A percentile compares a stretch with the other conserved stretches of the same genome.
These are phyloP conservation scores for Parachaetomium inaequale DNA, from an alignment of 495 filamentous ascomycete genomes.

Conservation along the genomic window DNA sequence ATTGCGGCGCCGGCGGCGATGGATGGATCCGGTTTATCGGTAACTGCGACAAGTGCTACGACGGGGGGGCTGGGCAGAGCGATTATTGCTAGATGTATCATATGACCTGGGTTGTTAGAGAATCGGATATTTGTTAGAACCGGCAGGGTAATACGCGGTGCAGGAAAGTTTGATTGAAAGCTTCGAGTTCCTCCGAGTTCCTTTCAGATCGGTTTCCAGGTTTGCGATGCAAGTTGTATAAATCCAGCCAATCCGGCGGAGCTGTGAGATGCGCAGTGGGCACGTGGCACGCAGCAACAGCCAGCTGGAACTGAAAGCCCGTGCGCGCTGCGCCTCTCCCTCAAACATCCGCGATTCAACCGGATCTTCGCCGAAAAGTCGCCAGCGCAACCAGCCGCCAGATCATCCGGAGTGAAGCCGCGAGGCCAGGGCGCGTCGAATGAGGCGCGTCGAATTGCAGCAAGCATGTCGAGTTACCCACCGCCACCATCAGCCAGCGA, in stretches of 20 bases:
- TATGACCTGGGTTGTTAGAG: neutral
- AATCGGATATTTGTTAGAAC: no score
- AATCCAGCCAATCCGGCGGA: no score
- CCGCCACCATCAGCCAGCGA: constrained; percentile 19
- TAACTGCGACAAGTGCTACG: neutral
- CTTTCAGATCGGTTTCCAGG: no score
- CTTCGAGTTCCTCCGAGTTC: no score
- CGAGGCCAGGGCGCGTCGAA: constrained; percentile 10
- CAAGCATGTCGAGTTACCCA: constrained; percentile 24
- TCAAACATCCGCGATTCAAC: constrained; percentile 27
- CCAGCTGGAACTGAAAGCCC: neutral
- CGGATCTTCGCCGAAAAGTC: constrained; percentile 29
- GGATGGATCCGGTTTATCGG: neutral
- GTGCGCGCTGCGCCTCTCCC: neutral
- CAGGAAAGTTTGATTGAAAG: no score
- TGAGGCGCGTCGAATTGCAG: constrained; percentile 2
- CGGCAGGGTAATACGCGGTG: no score
- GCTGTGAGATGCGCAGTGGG: no score
- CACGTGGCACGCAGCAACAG: no score
- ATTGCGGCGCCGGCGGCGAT: neutral
- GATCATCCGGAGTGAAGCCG: constrained; percentile 22
- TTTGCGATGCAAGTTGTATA: no score
- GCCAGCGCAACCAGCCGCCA: constrained; percentile 12
- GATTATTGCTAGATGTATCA: neutral
- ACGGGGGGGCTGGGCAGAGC: neutral